Evolutionary conservation across 768 basidiomycete species (phyloP), one percentile per base, ranked within the genome.

Genomic region (Collybiopsis luxurians): DNA sequence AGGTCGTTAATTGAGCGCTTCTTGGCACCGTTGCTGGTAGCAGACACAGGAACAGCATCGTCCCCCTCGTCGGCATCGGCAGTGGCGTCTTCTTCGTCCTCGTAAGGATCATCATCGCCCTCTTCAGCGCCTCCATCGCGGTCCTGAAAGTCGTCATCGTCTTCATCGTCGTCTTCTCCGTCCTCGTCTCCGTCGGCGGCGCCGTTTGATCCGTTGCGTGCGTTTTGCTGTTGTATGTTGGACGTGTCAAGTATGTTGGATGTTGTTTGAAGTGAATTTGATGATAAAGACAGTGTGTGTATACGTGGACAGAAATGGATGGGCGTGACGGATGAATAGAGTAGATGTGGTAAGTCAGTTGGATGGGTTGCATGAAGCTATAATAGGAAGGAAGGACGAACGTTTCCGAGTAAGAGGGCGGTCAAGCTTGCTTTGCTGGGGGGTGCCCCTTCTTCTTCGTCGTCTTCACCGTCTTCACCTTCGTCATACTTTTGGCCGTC

Each of bases 311-410:
- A n/a, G n/a, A n/a, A n/a, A n/a, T n/a, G 38, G 23, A 4, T 6
- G 23, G 28, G 38, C 26, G 51, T 53, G 21, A 39, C 36, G 21
- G 36, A 23, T 39, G 4, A n/a, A 47, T 24, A 31, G 23, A 42
- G 24, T 31, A 34, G 48, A 49, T 19, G n/a, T 21, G 4, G 24
- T 17, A 13, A 17, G n/a, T n/a, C n/a, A n/a, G n/a, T n/a, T n/a
- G n/a, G n/a, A n/a, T n/a, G n/a, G n/a, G n/a, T n/a, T n/a, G n/a
- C n/a, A n/a, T 47, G 26, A 47, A n/a, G 19, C 48, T 27, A 38
- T 13, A 51, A 51, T 24, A 51, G 50, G 50, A 51, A 51, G 36
- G n/a, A 23, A 39, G 19, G 19, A 54, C 53, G 39, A 54, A 54
- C 53, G 43, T 54, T 54, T 27, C 30, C 53, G 2, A 54, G 7